These are phyloP conservation scores for Agrocybe praecox DNA, from an alignment of 768 basidiomycete genomes.

Conservation along the genomic window DNA sequence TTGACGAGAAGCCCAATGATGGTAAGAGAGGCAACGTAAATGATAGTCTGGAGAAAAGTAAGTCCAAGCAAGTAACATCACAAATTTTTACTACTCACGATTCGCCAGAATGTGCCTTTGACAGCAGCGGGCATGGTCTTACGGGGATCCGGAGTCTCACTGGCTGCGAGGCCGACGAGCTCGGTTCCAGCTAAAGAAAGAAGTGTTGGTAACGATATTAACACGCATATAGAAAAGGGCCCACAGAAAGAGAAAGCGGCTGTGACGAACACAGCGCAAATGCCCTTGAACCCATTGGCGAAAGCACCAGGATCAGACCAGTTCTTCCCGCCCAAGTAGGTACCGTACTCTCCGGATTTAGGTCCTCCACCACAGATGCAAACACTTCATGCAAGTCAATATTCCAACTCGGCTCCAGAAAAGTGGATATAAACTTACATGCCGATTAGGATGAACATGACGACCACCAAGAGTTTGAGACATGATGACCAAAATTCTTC, in stretches of 20 bases:
- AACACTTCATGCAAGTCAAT: conserved; percentile 16
- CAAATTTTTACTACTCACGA: conserved; percentile 28
- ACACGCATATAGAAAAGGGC: conserved; percentile 4
- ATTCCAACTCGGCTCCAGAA: neutral
- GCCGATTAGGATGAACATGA: conserved; percentile 49
- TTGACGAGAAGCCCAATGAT: conserved; percentile 45
- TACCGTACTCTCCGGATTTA: conserved; percentile 30
- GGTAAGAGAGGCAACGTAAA: conserved; percentile 45
- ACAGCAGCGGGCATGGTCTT: conserved; percentile 45
- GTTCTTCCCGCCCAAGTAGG: conserved; percentile 39
- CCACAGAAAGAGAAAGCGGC: conserved; percentile 45
- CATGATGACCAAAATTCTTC: conserved; percentile 55
- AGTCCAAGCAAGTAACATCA: neutral
- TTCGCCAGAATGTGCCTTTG: conserved; percentile 52
- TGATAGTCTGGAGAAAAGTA: conserved; percentile 33
- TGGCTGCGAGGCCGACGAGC: conserved; percentile 46
- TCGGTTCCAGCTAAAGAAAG: conserved; percentile 42
- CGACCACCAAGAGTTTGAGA: conserved; percentile 46
- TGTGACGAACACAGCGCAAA: conserved; percentile 48
- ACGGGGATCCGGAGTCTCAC: conserved; percentile 48
- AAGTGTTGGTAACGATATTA: neutral
- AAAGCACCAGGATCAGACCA: conserved; percentile 44
- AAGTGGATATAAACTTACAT: conserved; percentile 29
- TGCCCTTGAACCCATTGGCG: conserved; percentile 47
- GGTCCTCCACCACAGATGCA: conserved; percentile 47